Evolutionary conservation across 1,139 yeast genomes (phyloP).

Genomic region (Debaryomyces robertsiae): DNA sequence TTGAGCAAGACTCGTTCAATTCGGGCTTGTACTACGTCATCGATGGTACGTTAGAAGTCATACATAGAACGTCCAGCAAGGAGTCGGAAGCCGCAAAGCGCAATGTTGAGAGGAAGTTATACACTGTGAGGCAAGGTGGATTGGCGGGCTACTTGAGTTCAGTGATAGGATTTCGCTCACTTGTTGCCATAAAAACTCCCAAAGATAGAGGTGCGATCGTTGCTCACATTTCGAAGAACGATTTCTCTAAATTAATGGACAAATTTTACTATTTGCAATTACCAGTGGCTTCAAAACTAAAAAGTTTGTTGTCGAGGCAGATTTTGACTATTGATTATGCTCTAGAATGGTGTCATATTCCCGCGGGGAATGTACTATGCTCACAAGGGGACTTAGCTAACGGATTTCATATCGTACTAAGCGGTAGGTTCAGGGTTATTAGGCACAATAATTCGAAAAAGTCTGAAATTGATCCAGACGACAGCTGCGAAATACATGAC

Average conservation of each 20-base stretch:
- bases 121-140: conserved; percentile 74
- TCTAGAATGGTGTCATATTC: conserved; percentile 89
- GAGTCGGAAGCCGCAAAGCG: conserved; percentile 17
- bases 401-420: conserved; percentile 87
- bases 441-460: conserved; percentile 23
- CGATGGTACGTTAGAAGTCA: conserved; percentile 72
- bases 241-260: conserved; percentile 69
- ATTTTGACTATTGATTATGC: conserved; percentile 84
- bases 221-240: conserved; percentile 68
- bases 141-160: conserved; percentile 87
- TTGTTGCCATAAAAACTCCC: conserved; percentile 66
- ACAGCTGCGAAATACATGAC: conserved; percentile 15
- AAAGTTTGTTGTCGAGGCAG: conserved; percentile 65
- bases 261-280: conserved; percentile 74
- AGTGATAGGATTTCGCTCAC: conserved; percentile 75
- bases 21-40: conserved; percentile 81
- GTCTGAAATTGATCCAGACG: conserved; percentile 14
- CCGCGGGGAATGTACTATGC: conserved; percentile 80
- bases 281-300: conserved; percentile 73
- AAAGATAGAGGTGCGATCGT: conserved; percentile 58
- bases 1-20: conserved; percentile 64
- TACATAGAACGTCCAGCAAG: conserved; percentile 31
- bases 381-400: conserved; percentile 87
- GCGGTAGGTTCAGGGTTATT: conserved; percentile 83
- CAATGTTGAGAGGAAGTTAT: conserved; percentile 32